Base-by-base conservation (phyloP, 2,329 filamentous ascomycete species). In the Cadophora gregata region DNA sequence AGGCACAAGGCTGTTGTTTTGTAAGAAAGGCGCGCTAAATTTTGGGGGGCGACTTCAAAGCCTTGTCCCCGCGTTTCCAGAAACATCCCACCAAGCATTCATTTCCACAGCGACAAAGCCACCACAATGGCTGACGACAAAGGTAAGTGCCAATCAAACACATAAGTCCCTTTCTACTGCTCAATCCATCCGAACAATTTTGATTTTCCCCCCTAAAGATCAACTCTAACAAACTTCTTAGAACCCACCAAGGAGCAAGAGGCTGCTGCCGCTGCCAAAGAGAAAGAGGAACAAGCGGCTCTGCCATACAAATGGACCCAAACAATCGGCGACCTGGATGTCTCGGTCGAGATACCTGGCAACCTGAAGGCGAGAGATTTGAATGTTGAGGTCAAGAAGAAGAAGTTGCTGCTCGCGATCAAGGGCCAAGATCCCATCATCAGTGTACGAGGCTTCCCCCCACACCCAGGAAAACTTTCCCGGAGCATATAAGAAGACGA, bases 241-340 rank as follows among this genome's bases (percentile, higher is more conserved):
- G 75, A 77, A 65, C 73, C 63, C n/a, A 76, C 75, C 38, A 72
- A 73, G 29, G 73, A 69, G 85, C 86, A 89, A 75, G 86, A 85
- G 72, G 87, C 84, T 12, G 86, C 86, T 24, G 84, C 85, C 66
- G 83, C 82, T 71, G 90, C 88, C 69, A 89, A 90, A 78, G 93
- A 99, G 82, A 84, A 86, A 65, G 91, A 90, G 74, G 96, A 99
- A 82, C 96, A 99, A 83, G 91, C 89, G 50, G 87, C 90, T 27
- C 89, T 99, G 50, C 96, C 96, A 0, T 99, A 99, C 88, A 96
- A 96, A 82, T 99, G 96, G 96, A 91, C 87, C 12, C 96, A 99
- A 82, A 94, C 91, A 27, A 97, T 99, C 78, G 85, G 85, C 73
- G 96, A 98, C 77, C 82, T 97, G 68, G 93, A 97, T 77, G 81